Percentiles rank a stretch among this genome's conserved stretches.
phyloP scores from a whole-genome alignment of 73 alveolate species.

The Paramecium biaurelia region DNA sequence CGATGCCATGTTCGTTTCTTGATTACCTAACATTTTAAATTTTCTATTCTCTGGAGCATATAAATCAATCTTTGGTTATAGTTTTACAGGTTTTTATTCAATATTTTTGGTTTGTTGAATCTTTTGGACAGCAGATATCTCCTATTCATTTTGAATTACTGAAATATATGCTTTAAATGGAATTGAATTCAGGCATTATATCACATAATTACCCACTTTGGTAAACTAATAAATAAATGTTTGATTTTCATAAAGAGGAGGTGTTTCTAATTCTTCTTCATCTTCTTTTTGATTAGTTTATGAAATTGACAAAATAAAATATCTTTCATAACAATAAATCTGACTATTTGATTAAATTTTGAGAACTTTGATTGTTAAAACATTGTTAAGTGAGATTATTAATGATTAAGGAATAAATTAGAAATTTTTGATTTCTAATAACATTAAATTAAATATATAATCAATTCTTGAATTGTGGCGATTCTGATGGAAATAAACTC shows the following conservation, averaged over 20 bases:
- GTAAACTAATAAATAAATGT: background rate
- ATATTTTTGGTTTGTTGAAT: background rate
- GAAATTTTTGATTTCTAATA: constrained; percentile 44
- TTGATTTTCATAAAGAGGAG: constrained; percentile 26
- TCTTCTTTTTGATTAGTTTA: background rate
- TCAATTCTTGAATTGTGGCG: constrained; percentile 50
- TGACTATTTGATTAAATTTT: background rate
- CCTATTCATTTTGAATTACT: background rate
- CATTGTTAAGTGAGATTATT: background rate
- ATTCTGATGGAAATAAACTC: constrained; percentile 27
- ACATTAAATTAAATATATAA: constrained; percentile 32
- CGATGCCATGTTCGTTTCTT: background rate
- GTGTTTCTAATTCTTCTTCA: constrained; percentile 38
- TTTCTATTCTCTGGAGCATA: constrained; percentile 1
- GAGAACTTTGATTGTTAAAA: background rate
- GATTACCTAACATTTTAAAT: background rate
- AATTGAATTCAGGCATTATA: constrained; percentile 5
- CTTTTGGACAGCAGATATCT: background rate
- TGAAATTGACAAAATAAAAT: constrained; percentile 13
- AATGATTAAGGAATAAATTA: constrained; percentile 28
- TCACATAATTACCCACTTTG: background rate
- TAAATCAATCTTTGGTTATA: background rate
- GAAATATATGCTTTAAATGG: constrained; percentile 4
- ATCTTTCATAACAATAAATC: background rate
- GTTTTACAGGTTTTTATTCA: background rate